A percentile compares a stretch with the other conserved stretches of the same genome.
Evolutionary conservation across 106 monocot genomes (phyloP).

Genomic region (Triglochin maritima): DNA sequence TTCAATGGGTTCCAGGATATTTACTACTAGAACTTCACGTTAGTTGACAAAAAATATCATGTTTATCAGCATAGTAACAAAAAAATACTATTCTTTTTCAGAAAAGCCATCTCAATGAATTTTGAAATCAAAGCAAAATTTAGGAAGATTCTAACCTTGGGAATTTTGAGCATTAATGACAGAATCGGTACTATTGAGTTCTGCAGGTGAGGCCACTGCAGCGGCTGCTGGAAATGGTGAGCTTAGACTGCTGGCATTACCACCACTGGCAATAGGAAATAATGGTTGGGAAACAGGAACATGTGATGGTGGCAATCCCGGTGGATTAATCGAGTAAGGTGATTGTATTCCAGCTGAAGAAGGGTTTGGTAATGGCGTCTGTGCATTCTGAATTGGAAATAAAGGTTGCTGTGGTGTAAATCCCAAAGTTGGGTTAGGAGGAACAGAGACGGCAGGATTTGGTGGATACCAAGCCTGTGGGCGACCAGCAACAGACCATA

Average conservation of each 20-base stretch:
- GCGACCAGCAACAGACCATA: constrained; percentile 45
- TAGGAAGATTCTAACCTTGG: constrained; percentile 30
- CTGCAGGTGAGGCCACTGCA: constrained; percentile 19
- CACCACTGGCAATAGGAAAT: constrained; percentile 58
- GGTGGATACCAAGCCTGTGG: constrained; percentile 63
- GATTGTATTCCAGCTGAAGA: constrained; percentile 32
- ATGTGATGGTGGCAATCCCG: constrained; percentile 43
- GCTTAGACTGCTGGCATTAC: constrained; percentile 21
- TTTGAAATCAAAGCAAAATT: too few species aligned
- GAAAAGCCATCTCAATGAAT: too few species aligned
- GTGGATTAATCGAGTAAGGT: constrained; percentile 28
- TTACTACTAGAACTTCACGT: too few species aligned
- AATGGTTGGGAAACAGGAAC: constrained; percentile 61
- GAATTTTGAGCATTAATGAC: constrained; percentile 13
- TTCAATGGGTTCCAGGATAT: too few species aligned
- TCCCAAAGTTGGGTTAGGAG: constrained; percentile 19
- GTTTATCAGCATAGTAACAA: too few species aligned
- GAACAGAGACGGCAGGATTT: constrained; percentile 23
- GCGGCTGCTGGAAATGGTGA: constrained; percentile 12
- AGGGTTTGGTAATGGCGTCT: constrained; percentile 24
- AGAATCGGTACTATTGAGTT: constrained; percentile 24
- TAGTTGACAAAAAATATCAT: too few species aligned
- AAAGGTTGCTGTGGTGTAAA: constrained; percentile 46
- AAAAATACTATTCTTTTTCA: too few species aligned
- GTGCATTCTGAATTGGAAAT: constrained; percentile 72